Conservation (phyloP, 1,284 basidiomycete species). For the Fistulinella cinereoalba region DNA sequence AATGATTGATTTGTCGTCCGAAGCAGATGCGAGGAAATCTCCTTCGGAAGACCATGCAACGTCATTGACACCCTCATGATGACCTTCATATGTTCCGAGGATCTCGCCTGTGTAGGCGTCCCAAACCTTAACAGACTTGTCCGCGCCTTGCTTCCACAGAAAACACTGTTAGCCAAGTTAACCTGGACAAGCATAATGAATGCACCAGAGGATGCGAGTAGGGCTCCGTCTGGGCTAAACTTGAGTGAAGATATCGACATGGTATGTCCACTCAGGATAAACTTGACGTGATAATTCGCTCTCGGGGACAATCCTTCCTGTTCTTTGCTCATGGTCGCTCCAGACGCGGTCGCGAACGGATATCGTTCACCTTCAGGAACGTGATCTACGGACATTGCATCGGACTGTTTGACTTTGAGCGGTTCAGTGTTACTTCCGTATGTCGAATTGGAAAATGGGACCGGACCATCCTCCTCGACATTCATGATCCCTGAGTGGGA, state of each 20-base stretch:
- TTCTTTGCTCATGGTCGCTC: constrained; percentile 1
- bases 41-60: constrained; percentile 84
- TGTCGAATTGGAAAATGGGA: neutral
- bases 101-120: constrained; percentile 68
- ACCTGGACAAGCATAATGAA: constrained; percentile 13
- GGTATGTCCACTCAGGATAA: constrained; percentile 69
- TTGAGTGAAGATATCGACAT: constrained; percentile 73
- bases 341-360: neutral
- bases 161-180: constrained; percentile 18
- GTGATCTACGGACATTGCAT: constrained; percentile 12
- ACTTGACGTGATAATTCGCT: constrained; percentile 44
- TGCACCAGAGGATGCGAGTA: constrained; percentile 75
- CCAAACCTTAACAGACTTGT: constrained; percentile 80
- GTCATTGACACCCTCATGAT: constrained; percentile 83
- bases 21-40: constrained; percentile 82
- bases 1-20: constrained; percentile 83
- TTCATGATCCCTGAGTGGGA: constrained; percentile 14
- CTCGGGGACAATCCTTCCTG: neutral
- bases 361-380: constrained; percentile 1
- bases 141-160: constrained; percentile 60
- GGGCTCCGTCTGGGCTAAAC: constrained; percentile 73
- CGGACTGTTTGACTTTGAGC: constrained; percentile 4
- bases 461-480: constrained; percentile 12
- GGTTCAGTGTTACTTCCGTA: constrained; percentile 4
- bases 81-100: constrained; percentile 65